Conservation (phyloP, 2,329 filamentous ascomycete species). For the Pseudocercospora pini-densiflorae region DNA sequence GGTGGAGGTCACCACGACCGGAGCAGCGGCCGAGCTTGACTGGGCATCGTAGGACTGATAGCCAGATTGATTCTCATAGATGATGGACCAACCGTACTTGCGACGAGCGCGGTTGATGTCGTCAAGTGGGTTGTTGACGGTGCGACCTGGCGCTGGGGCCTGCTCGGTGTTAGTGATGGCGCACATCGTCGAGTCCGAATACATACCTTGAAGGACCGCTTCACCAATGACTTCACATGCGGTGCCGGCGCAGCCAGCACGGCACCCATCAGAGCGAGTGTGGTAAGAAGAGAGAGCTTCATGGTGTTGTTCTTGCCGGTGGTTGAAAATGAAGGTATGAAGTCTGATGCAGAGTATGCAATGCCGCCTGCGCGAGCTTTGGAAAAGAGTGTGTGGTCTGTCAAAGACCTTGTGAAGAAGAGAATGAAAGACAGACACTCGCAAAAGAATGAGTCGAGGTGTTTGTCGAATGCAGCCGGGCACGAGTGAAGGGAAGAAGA, state of each 20-base stretch:
- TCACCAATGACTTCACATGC: conserved; percentile 27
- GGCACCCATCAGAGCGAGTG: conserved; percentile 50
- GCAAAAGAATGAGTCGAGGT: conserved; percentile 9
- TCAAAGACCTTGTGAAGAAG: conserved; percentile 6
- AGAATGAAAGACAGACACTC: conserved; percentile 7
- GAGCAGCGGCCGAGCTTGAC: neutral
- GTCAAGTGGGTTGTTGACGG: conserved; percentile 59
- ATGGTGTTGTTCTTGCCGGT: neutral
- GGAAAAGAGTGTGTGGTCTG: conserved; percentile 5
- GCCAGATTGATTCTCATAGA: conserved; percentile 19
- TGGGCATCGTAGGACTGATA: neutral
- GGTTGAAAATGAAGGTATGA: conserved; percentile 9
- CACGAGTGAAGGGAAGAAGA: conserved; percentile 12
- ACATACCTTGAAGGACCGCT: conserved; percentile 20
- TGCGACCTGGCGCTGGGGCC: conserved; percentile 54
- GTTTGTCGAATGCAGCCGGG: conserved; percentile 10
- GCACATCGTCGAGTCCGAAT: conserved; percentile 2
- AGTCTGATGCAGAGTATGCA: neutral
- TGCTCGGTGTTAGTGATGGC: conserved; percentile 62
- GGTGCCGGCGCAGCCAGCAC: conserved; percentile 53
- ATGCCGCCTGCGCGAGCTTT: neutral
- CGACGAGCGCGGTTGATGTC: conserved; percentile 69
- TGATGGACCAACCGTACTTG: conserved; percentile 61
- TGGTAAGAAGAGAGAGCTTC: conserved; percentile 9
- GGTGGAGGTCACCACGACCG: neutral